Evolutionary conservation across 495 filamentous ascomycete genomes (phyloP), one percentile per base, ranked within the genome.

Genomic region (Staphylotrichum tortipilum): DNA sequence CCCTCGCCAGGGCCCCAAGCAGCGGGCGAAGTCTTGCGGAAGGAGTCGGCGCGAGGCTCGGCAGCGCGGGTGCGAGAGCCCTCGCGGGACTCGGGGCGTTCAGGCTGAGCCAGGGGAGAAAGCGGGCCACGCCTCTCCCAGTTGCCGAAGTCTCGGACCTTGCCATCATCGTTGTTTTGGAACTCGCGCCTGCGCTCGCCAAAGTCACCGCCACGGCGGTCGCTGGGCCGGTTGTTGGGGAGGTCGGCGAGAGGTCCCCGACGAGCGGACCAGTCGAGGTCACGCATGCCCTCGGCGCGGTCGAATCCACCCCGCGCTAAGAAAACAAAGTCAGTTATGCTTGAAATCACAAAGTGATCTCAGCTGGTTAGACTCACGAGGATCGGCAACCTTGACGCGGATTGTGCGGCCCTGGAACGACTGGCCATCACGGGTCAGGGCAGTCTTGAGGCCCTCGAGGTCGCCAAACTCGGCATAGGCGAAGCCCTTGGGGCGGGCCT

Each of bases 71-170:
- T 77, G 35, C 86, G 83, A 46, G 86, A 83, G 40, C 80, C 82
- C 56, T 88, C 85, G 47, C 84, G 73, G 42, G 72, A 71, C 50
- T 68, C 70, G 21, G 72, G 62, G 33, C 74, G 77, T 53, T 83
- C 76, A 31, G 75, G 63, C 26, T 65, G 66, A 12, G 84, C 66
- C 18, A 78, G 66, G 9, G 90, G 86, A 35, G 90, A 85, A 37
- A 95, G 77, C 23, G 94, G 92, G 19, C 92, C 94, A 60, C 89
- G 91, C 47, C 92, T 86, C 67, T 95, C 91, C 92, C 92, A 98
- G 70, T 89, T 92, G 50, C 79, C 75, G 56, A 96, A 86, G 59
- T 95, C 88, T 19, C 90, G 84, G 44, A 84, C 69, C 65, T 89
- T 94, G 53, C 86, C 85, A 61, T 95, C 88, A 51, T 83, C 81